These are phyloP conservation scores for Hypoxylon sp. DNA, from an alignment of 2,329 filamentous ascomycete species.

Conservation along the genomic window DNA sequence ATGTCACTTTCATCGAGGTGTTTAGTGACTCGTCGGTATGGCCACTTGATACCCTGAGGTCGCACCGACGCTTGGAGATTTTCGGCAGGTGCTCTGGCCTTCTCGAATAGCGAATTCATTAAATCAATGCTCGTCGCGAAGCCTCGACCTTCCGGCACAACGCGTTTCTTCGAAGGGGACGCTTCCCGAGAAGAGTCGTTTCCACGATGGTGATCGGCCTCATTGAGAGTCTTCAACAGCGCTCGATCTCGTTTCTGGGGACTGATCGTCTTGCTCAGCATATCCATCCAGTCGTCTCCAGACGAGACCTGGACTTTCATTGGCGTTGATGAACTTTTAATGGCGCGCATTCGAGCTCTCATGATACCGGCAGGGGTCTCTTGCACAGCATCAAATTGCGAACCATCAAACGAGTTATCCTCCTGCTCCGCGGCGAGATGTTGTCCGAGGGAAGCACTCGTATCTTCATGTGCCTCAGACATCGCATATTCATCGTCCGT, in stretches of 20 bases:
- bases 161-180: conserved; percentile 53
- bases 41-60: conserved; percentile 83
- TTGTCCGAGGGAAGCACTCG: conserved; percentile 80
- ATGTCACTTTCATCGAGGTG: conserved; percentile 71
- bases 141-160: conserved; percentile 67
- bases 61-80: conserved; percentile 65
- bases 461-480: conserved; percentile 78
- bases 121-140: conserved; percentile 93
- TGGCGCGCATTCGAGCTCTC: conserved; percentile 72
- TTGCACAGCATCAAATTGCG: conserved; percentile 58
- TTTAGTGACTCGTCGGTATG: conserved; percentile 83
- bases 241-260: conserved; percentile 92
- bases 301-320: conserved; percentile 71
- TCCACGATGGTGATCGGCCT: conserved; percentile 68
- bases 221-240: conserved; percentile 71
- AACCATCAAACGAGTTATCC: conserved; percentile 67
- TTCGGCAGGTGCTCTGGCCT: conserved; percentile 70
- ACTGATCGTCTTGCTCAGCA: conserved; percentile 93
- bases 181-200: conserved; percentile 48
- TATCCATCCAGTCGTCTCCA: conserved; percentile 91
- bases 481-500: conserved; percentile 83
- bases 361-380: conserved; percentile 72
- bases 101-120: conserved; percentile 93
- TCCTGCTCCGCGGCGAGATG: conserved; percentile 82
- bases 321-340: conserved; percentile 71